Evolutionary conservation across 345 rosid species (phyloP), one percentile per base, ranked within the genome.

Genomic region (Bruguiera parviflora): DNA sequence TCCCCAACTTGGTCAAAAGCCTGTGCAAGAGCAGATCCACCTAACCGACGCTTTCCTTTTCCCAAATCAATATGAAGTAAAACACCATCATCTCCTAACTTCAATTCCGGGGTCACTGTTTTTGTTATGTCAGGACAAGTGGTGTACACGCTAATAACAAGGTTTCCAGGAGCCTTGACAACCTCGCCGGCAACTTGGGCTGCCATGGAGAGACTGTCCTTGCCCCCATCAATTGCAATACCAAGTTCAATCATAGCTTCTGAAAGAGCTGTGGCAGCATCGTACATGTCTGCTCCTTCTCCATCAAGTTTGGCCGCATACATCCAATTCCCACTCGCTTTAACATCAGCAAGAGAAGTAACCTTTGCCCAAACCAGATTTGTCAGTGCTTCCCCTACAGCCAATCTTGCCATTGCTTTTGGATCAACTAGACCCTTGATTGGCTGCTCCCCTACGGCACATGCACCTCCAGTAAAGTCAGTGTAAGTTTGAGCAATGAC

Each of bases 261-360:
- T 18, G 89, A 77, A 66, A 94, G 83, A 69, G 98, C 87, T 29
- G 62, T 78, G 3, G 97, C 96, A 70, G 95, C 98, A 79, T 94
- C 97, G 66, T 91, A 94, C 91, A 94, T 91, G 9, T 88, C 91
- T 66, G 96, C 91, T 51, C 98, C 98, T 84, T 94, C 97, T 71
- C 96, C 97, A 51, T 89, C 92, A 63, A 94, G 88, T 86, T 91
- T 93, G 56, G 98, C 98, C 65, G 98, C 98, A 74, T 91, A 91
- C 95, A 91, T 93, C 98, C 97, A 93, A 71, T 93, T 94, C 33
- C 97, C 97, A 63, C 97, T 94, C 1, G 96, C 96, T 78, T 94
- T 94, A 68, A 91, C 97, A 78, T 91, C 91, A 70, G 92, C 88
- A 39, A 94, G 88, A 67, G 95, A 80, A 76, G 96, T 89, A 62